These are phyloP conservation scores for Nitzschia sp. DNA, from an alignment of 108 stramenopile species.

Conservation along the genomic window DNA sequence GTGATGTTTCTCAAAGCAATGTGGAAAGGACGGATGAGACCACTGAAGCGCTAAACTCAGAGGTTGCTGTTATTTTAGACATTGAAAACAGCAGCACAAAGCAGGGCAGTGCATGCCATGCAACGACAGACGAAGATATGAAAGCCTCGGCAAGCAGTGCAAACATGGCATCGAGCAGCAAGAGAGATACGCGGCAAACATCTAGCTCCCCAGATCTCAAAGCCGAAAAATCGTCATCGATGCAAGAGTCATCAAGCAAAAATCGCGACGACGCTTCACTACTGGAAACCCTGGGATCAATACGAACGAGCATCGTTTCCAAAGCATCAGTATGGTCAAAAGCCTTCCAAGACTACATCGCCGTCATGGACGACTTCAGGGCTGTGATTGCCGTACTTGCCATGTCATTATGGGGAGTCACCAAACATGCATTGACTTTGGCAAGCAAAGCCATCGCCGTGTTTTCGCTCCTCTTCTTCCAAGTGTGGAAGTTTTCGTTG, in stretches of 20 bases:
- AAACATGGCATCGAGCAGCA: background rate
- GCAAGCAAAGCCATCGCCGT: constrained; percentile 1
- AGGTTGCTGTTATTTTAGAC: background rate
- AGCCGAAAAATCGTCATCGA: background rate
- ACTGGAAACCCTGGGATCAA: background rate
- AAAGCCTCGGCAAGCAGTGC: background rate
- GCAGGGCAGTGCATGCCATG: background rate
- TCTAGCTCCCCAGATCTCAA: background rate
- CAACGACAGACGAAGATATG: background rate
- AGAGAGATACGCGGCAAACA: background rate
- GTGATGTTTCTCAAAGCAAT: background rate
- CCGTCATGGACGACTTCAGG: constrained; percentile 6
- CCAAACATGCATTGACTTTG: background rate
- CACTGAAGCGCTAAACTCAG: background rate
- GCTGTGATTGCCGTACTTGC: constrained; percentile 9
- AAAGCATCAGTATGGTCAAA: background rate
- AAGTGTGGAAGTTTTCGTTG: constrained; percentile 13
- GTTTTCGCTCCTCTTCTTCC: background rate
- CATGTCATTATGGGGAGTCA: background rate
- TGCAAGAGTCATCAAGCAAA: too few relatives aligned
- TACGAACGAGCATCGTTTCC: background rate
- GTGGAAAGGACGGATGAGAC: background rate
- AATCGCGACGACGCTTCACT: background rate
- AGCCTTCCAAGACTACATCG: background rate
- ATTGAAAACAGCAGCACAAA: background rate